Conservation (phyloP, 2,329 filamentous ascomycete genomes). For the Diaporthe sp. region DNA sequence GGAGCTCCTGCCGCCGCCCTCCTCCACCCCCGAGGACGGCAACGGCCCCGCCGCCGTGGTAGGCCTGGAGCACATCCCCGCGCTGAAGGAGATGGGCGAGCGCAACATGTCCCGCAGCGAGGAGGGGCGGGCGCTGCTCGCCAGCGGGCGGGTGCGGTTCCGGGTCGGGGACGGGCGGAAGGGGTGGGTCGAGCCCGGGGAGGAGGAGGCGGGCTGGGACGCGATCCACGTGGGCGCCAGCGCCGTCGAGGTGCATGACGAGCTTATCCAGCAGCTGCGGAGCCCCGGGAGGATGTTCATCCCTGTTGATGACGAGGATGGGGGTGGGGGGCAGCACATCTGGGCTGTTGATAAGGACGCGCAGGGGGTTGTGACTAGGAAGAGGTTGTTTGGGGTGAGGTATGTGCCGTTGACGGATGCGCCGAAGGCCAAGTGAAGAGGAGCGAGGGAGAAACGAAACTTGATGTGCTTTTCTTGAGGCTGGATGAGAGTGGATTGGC, state of each 20-base stretch:
- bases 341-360: slow-evolving; percentile 82
- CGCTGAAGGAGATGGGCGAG: slow-evolving; percentile 73
- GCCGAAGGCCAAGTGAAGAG: slow-evolving; percentile 55
- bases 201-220: slow-evolving; percentile 76
- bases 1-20: slow-evolving; percentile 65
- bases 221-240: slow-evolving; percentile 96
- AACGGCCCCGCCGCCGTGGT: slow-evolving; percentile 66
- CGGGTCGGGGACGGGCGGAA: slow-evolving; percentile 81
- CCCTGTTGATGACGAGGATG: slow-evolving; percentile 73
- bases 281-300: slow-evolving; percentile 87
- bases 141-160: slow-evolving; percentile 77
- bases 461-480: neutral
- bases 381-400: slow-evolving; percentile 77
- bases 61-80: slow-evolving; percentile 81
- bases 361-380: slow-evolving; percentile 71
- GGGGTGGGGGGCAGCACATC: slow-evolving; percentile 71
- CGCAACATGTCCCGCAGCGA: slow-evolving; percentile 76
- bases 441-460: accelerated
- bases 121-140: slow-evolving; percentile 72
- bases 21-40: slow-evolving; percentile 58
- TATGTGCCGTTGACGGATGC: slow-evolving; percentile 86
- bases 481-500: neutral
- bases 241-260: slow-evolving; percentile 79
- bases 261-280: slow-evolving; percentile 82
- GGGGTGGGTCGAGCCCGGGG: slow-evolving; percentile 67